A percentile compares a stretch with the other conserved stretches of the same genome.
Conservation (phyloP, 2,329 filamentous ascomycete species). For the Coniochaeta hoffmannii region DNA sequence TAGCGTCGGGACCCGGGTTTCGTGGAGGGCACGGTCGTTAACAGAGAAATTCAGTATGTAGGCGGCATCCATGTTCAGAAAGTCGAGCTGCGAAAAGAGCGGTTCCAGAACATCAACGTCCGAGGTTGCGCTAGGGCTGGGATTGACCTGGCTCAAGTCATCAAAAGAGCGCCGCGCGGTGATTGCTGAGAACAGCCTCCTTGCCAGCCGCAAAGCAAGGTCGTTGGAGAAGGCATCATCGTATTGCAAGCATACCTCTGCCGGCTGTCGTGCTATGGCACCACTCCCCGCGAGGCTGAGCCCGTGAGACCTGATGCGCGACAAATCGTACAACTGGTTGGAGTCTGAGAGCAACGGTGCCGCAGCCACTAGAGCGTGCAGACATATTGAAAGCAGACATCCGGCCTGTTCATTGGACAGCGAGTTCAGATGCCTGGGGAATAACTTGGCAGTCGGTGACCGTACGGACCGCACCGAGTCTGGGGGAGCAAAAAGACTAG, state of each 20-base stretch:
- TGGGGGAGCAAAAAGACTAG: conserved; percentile 50
- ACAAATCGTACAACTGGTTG: conserved; percentile 49
- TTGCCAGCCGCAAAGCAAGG: conserved; percentile 50
- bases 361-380: conserved; percentile 55
- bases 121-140: conserved; percentile 19
- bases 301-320: conserved; percentile 49
- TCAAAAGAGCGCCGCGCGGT: conserved; percentile 43
- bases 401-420: conserved; percentile 44
- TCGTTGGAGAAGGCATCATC: conserved; percentile 57
- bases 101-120: conserved; percentile 38
- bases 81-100: conserved; percentile 46
- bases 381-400: conserved; percentile 49
- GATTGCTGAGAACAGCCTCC: conserved; percentile 51
- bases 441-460: conserved; percentile 28
- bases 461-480: conserved; percentile 31
- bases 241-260: conserved; percentile 48
- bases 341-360: conserved; percentile 42
- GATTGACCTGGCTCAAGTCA: conserved; percentile 31
- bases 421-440: conserved; percentile 23
- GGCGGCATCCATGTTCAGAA: conserved; percentile 35
- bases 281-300: conserved; percentile 39
- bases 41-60: conserved; percentile 41
- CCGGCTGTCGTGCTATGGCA: conserved; percentile 36
- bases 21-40: conserved; percentile 45
- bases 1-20: conserved; percentile 47